Evolutionary conservation across 2,329 filamentous ascomycete species (phyloP).

Genomic region (Hansfordia pulvinata): DNA sequence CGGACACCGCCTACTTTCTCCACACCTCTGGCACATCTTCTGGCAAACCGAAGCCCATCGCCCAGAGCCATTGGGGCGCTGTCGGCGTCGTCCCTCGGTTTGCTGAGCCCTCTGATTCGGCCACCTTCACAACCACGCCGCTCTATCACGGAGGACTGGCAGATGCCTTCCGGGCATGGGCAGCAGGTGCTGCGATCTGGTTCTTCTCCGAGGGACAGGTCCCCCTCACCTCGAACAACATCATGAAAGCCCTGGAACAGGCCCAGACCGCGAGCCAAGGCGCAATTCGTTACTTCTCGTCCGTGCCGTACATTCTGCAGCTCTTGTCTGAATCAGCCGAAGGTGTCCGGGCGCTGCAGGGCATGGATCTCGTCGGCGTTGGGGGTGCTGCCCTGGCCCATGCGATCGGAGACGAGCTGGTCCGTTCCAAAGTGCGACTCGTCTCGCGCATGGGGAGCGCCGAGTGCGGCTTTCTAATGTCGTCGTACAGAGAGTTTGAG

Average conservation of each 20-base stretch:
- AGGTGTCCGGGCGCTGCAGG: slow-evolving; percentile 26
- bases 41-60: slow-evolving; percentile 48
- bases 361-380: slow-evolving; percentile 48
- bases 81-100: slow-evolving; percentile 40
- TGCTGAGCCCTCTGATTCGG: slow-evolving; percentile 15
- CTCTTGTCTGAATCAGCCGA: slow-evolving; percentile 29
- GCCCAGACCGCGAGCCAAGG: slow-evolving; percentile 13
- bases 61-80: slow-evolving; percentile 39
- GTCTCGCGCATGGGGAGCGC: slow-evolving; percentile 51
- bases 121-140: slow-evolving; percentile 52
- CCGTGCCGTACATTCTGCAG: slow-evolving; percentile 44
- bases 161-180: slow-evolving; percentile 49
- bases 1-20: slow-evolving; percentile 39
- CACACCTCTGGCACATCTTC: slow-evolving; percentile 54
- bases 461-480: slow-evolving; percentile 53
- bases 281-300: slow-evolving; percentile 43
- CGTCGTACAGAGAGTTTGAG: slow-evolving; percentile 41
- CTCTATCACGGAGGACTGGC: slow-evolving; percentile 53
- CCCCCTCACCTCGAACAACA: slow-evolving; percentile 41
- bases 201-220: slow-evolving; percentile 42
- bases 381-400: slow-evolving; percentile 45
- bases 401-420: slow-evolving; percentile 37
- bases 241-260: slow-evolving; percentile 29
- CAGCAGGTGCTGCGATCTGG: slow-evolving; percentile 44
- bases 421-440: slow-evolving; percentile 35